Conservation (phyloP, 75 land plant species). For the Picea glauca region DNA sequence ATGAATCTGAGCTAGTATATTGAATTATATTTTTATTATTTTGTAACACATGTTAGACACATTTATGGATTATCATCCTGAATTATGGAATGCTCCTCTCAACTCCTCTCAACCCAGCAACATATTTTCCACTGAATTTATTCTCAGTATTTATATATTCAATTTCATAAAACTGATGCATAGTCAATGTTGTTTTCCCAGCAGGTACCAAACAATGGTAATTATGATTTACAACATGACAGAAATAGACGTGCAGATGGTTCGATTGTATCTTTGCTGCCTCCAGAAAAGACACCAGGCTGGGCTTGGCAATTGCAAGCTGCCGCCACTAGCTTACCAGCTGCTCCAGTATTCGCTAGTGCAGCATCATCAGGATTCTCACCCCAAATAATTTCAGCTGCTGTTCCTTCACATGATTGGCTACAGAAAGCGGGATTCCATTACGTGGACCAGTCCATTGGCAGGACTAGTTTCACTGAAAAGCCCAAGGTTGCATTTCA, state of each 20-base stretch:
- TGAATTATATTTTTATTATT: no score
- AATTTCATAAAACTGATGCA: background rate
- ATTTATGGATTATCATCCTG: no score
- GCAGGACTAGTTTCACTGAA: background rate
- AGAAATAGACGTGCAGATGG: background rate
- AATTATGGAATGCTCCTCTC: no score
- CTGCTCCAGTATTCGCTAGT: background rate
- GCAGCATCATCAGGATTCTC: constrained; percentile 16
- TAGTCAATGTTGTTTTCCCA: background rate
- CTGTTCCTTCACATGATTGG: background rate
- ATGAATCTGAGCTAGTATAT: no score
- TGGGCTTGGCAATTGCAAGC: constrained; percentile 3
- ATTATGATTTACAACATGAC: background rate
- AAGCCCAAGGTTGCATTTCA: background rate
- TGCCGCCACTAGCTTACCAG: background rate
- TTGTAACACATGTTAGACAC: no score
- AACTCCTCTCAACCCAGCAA: no score
- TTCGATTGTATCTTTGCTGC: background rate
- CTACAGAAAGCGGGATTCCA: background rate
- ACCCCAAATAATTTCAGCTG: constrained; percentile 8
- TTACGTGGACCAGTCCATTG: background rate
- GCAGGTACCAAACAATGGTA: constrained; percentile 2
- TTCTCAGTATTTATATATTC: no score
- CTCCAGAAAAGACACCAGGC: constrained; percentile 3
- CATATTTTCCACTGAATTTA: no score